Evolutionary conservation across 1,284 basidiomycete genomes (phyloP), one percentile per base, ranked within the genome.

Genomic region (Cerioporus squamosus): DNA sequence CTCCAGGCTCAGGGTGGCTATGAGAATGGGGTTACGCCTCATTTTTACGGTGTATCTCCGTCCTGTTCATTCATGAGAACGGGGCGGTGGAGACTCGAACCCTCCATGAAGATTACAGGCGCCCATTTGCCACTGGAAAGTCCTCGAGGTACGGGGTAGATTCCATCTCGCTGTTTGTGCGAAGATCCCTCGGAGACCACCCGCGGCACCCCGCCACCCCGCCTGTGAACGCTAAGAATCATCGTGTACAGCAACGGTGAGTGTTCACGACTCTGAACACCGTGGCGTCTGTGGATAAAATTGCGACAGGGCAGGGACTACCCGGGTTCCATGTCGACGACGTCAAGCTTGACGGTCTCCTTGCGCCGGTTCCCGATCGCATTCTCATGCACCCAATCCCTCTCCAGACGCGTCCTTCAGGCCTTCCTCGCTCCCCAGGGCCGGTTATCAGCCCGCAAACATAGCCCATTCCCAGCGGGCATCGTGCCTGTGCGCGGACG

Each of bases 11-110:
- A 50, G 2, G 23, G 10, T 24, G 36, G 12, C 36, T 24, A 26
- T 23, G 23, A 33, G 12, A 54, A 49, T 29, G 39, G 51, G 46
- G 51, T 20, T 47, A 40, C 46, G 18, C 55, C 50, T 38, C 40
- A 38, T 49, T 54, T 54, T 56, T 55, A 62, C 59, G 62, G 56
- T 50, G 59, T 59, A 63, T 60, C 62, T 63, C 59, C 62, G 59
- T 45, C 51, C 33, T 24, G 24, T 22, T 55, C 56, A 53, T 56
- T 57, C 56, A 49, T 63, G 59, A 59, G 62, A 63, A 63, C 44
- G 44, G 39, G 51, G 48, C 24, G 39, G 55, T 53, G 56, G 45
- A 55, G 55, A 58, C 51, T 36, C 53, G 48, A 49, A 39, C 55
- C 52, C 51, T 40, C 52, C 39, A 43, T 23, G 31, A 18, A 36